These are phyloP conservation scores for Myochromella boudieri DNA, from an alignment of 768 basidiomycete genomes.

Conservation along the genomic window DNA sequence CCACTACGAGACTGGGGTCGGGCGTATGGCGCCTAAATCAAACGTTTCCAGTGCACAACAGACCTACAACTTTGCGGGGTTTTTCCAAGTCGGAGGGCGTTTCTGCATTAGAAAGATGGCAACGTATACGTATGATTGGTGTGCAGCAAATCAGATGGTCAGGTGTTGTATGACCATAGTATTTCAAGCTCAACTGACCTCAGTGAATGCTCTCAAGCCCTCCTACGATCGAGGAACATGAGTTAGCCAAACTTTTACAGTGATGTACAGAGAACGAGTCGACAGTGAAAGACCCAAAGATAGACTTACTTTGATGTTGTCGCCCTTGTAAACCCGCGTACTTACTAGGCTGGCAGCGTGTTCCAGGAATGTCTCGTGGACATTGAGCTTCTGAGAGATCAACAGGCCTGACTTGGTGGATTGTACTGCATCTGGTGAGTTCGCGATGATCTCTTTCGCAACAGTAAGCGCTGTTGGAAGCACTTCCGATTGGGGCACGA, in stretches of 20 bases:
- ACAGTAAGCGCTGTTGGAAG: constrained; percentile 59
- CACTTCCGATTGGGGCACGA: constrained; percentile 58
- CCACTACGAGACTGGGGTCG: neutral
- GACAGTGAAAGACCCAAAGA: no score
- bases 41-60: neutral
- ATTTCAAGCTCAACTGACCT: constrained; percentile 40
- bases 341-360: constrained; percentile 49
- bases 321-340: constrained; percentile 53
- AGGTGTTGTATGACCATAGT: neutral
- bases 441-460: constrained; percentile 57
- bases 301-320: constrained; percentile 64
- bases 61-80: constrained; percentile 53
- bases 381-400: constrained; percentile 49
- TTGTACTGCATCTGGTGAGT: constrained; percentile 81
- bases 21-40: neutral
- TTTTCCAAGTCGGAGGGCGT: constrained; percentile 53
- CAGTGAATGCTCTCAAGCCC: constrained; percentile 66
- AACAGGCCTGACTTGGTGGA: constrained; percentile 72
- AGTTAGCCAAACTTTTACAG: constrained; percentile 1
- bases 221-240: constrained; percentile 41
- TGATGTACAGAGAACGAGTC: no score
- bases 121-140: neutral
- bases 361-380: constrained; percentile 47
- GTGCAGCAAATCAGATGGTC: neutral
- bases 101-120: constrained; percentile 24